These are phyloP conservation scores for Eimeria falciformis DNA, from an alignment of 169 alveolate species.

Conservation along the genomic window DNA sequence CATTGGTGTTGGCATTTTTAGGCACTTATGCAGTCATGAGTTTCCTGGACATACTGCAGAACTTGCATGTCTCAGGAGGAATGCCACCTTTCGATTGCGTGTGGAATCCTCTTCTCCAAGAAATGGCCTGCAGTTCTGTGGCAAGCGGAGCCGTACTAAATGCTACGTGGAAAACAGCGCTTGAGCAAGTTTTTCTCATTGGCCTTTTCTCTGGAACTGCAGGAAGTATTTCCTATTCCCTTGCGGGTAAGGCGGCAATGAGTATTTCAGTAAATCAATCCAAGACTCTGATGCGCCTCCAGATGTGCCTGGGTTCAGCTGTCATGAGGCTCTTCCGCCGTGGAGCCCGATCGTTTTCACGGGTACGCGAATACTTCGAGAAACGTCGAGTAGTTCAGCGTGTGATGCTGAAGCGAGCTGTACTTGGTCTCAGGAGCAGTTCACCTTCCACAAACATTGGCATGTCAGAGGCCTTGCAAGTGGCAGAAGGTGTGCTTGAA, in stretches of 20 bases:
- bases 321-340: slow-evolving; percentile 33
- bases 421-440: slow-evolving; percentile 43
- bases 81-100: slow-evolving; percentile 62
- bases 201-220: slow-evolving; percentile 74
- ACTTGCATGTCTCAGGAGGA: slow-evolving; percentile 56
- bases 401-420: slow-evolving; percentile 64
- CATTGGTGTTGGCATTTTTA: slow-evolving; percentile 49
- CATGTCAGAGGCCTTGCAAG: slow-evolving; percentile 10
- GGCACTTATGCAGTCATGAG: slow-evolving; percentile 68
- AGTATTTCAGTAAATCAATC: slow-evolving; percentile 52
- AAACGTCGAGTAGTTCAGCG: slow-evolving; percentile 41
- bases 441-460: slow-evolving; percentile 42
- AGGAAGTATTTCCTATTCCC: slow-evolving; percentile 29
- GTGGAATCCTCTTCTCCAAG: slow-evolving; percentile 73
- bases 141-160: slow-evolving; percentile 62
- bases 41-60: slow-evolving; percentile 66
- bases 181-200: slow-evolving; percentile 70
- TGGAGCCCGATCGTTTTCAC: slow-evolving; percentile 35
- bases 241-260: slow-evolving; percentile 41
- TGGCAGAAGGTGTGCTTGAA: slow-evolving; percentile 53
- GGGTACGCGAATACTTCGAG: slow-evolving; percentile 50
- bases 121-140: slow-evolving; percentile 74
- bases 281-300: slow-evolving; percentile 70
- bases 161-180: slow-evolving; percentile 63
- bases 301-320: slow-evolving; percentile 66